Evolutionary conservation across 2,329 filamentous ascomycete species (phyloP), one percentile per base, ranked within the genome.

Genomic region (Raffaelea albimanens): DNA sequence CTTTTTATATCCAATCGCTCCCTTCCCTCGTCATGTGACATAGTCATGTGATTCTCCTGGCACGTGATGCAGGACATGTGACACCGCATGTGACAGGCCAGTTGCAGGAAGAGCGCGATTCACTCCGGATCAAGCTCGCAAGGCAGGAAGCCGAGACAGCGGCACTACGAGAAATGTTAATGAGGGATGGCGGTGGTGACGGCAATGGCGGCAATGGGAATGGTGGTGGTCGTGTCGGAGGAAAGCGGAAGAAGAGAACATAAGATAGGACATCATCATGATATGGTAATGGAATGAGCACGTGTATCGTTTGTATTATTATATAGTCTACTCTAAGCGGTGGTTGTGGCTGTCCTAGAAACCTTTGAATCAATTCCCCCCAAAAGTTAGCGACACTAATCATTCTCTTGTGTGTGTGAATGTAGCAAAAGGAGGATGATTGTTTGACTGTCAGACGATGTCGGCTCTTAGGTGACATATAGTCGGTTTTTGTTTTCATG

Each of bases 61-160:
- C n/a, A n/a, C n/a, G n/a, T n/a, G n/a, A n/a, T n/a, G n/a, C n/a
- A n/a, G n/a, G n/a, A n/a, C n/a, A n/a, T n/a, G n/a, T n/a, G n/a
- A n/a, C n/a, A n/a, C n/a, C n/a, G n/a, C n/a, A n/a, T n/a, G n/a
- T n/a, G n/a, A n/a, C n/a, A n/a, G n/a, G 71, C 44, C 64, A 69
- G 44, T 69, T 77, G 50, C 69, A 69, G 50, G 59, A 64, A 47
- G 79, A 83, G 60, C 62, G 76, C 31, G 78, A 83, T 50, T 73
- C 73, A 18, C 62, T 82, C 53, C 71, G 69, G 50, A 63, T 82
- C 43, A 66, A 69, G 55, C 66, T 81, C 52, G 78, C 78, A 25
- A 66, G 73, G 56, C 67, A 75, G 51, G 76, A 83, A 59, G 76
- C 76, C 2, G 78, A 82, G 64, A 71, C 73, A 20, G 71, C 74